Evolutionary conservation across 2,329 filamentous ascomycete genomes (phyloP), one percentile per base, ranked within the genome.

Genomic region (Apiospora kogelbergensis): DNA sequence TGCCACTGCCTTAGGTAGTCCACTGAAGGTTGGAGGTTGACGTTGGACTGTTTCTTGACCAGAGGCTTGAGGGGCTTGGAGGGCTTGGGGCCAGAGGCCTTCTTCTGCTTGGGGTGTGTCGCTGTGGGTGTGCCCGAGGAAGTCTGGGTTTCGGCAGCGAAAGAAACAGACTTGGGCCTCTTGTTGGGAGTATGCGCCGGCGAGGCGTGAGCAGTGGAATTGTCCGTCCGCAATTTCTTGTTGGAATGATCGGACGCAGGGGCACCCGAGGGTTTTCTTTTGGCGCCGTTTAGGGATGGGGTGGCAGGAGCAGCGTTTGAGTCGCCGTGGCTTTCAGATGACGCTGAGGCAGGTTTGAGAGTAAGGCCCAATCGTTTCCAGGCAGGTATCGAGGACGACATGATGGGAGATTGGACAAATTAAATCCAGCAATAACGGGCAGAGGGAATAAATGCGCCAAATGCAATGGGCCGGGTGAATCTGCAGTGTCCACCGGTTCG

Each of bases 1-100:
- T 93, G 86, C 86, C 94, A 97, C 77, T 91, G 89, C 63, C 85
- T 85, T 60, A 98, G 87, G 78, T 98, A 98, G 67, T 88, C 85
- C 20, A 97, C 84, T 69, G 94, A 91, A 17, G 90, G 87, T 63
- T 88, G 85, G 68, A 90, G 81, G 71, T 88, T 85, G 78, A 80
- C 79, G 80, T 78, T 72, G 74, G 77, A 69, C 77, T 80, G 71
- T 66, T 71, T 72, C 71, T 71, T 73, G 66, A 80, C 76, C 48
- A 53, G 44, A 41, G 66, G 71, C 71, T 72, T 74, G 65, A 67
- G 69, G 40, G 73, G 45, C 71, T 78, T 76, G 66, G 75, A 70
- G 40, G 73, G 44, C 71, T 78, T 76, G 66, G 75, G 70, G 46
- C 72, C 67, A 53, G 79, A 73, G 73, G 81, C 81, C 76, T 83